Evolutionary conservation across 2,329 filamentous ascomycete species (phyloP), one percentile per base, ranked within the genome.

Genomic region (Didymosphaeria variabile): DNA sequence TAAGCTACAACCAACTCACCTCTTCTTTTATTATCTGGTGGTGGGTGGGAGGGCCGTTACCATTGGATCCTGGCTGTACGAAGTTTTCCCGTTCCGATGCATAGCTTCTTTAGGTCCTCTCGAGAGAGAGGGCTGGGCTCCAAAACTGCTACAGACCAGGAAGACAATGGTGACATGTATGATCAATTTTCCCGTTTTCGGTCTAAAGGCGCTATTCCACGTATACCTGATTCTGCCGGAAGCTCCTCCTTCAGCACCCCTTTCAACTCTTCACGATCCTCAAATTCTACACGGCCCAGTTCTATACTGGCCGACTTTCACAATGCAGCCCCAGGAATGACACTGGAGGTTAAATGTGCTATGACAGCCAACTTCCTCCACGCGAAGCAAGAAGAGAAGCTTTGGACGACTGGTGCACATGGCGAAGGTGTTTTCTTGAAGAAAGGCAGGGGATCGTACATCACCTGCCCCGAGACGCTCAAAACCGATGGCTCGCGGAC

Each of bases 301-400:
- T 45, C 38, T 10, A 1, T 32, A 8, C 38, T 55, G 9, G 38
- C 52, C 17, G 52, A 55, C 26, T 55, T 55, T 34, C 52, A 55
- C 29, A 21, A 44, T 55, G 38, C 52, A 19, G n/a, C 38, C 15
- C 52, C 52, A 7, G 52, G 52, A 19, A 45, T 55, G 38, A 45
- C 17, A 19, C 23, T 23, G 26, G 52, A 55, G 23, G 9, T 32
- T 3, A 55, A 55, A 23, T 26, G 13, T 5, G 23, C 38, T 8
- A 45, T 90, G 64, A 86, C 88, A 81, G 87, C 87, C 67, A 88
- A 85, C 67, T 89, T 85, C 82, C 80, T 90, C 2, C 86, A 88
- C 71, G 84, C 87, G 60, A 85, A 87, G 68, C 87, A 89, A 63
- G 79, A 87, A 63, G 85, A 88, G 70, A 79, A 77, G 58, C 72